Conservation (phyloP, 176 grass and related monocot genomes). For the Aegilops sharonensis region DNA sequence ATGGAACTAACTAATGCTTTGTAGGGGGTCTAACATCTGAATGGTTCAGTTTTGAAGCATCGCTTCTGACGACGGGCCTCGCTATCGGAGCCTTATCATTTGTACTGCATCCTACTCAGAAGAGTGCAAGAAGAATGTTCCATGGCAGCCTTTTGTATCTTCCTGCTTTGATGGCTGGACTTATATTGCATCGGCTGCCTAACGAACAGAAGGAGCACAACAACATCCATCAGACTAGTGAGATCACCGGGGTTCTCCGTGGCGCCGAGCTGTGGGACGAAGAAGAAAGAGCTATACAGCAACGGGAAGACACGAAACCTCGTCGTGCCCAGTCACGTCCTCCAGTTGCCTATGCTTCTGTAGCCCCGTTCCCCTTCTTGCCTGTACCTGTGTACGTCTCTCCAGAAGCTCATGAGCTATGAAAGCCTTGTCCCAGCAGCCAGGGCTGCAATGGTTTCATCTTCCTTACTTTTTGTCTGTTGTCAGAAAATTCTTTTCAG, state of each 20-base stretch:
- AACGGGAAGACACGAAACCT: slow-evolving; percentile 22
- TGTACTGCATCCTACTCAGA: slow-evolving; percentile 47
- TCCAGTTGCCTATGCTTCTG: slow-evolving; percentile 84
- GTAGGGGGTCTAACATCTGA: slow-evolving; percentile 86
- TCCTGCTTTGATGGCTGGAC: slow-evolving; percentile 88
- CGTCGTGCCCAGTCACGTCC: slow-evolving; percentile 41
- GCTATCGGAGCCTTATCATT: slow-evolving; percentile 72
- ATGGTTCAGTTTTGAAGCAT: slow-evolving; percentile 89
- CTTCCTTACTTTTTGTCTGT: background rate
- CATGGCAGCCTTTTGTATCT: slow-evolving; percentile 87
- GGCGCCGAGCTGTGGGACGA: slow-evolving; percentile 26
- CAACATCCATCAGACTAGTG: slow-evolving; percentile 26
- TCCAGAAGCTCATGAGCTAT: slow-evolving; percentile 44
- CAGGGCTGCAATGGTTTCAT: background rate
- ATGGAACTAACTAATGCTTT: background rate
- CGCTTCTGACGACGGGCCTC: slow-evolving; percentile 67
- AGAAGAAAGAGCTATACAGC: slow-evolving; percentile 39
- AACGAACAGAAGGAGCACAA: slow-evolving; percentile 44
- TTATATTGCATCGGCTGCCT: slow-evolving; percentile 73
- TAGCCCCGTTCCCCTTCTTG: slow-evolving; percentile 87
- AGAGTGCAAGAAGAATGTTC: slow-evolving; percentile 94
- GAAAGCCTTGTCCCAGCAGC: slow-evolving; percentile 10
- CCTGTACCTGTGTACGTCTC: slow-evolving; percentile 65
- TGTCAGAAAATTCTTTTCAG: background rate
- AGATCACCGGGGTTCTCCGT: slow-evolving; percentile 25